Conservation (phyloP, 2,329 filamentous ascomycete genomes). For the Neospermospora avenae region DNA sequence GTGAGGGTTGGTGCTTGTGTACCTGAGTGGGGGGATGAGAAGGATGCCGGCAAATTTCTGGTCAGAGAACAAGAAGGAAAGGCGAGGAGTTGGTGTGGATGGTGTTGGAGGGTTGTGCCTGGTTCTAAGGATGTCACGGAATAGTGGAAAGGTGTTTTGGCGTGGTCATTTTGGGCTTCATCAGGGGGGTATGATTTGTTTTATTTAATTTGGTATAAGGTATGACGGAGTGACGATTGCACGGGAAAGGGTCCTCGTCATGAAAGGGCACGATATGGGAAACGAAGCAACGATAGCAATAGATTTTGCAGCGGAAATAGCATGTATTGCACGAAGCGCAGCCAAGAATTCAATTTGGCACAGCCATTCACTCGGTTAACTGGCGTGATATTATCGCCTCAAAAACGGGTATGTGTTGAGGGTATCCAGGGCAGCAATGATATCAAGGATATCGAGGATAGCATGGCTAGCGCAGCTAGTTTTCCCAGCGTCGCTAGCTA, state of each 20-base stretch:
- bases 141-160: background rate
- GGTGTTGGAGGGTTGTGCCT: conserved; percentile 78
- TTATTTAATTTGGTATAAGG: no score
- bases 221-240: background rate
- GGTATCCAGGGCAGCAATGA: no score
- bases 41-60: conserved; percentile 61
- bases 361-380: background rate
- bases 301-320: no score
- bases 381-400: no score
- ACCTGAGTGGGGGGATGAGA: conserved; percentile 80
- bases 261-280: background rate
- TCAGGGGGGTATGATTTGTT: background rate
- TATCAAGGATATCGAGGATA: no score
- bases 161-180: background rate
- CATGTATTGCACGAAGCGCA: background rate
- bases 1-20: conserved; percentile 80
- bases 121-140: conserved; percentile 44
- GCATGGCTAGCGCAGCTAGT: no score
- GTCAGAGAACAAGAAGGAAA: conserved; percentile 65
- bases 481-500: no score
- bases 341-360: background rate
- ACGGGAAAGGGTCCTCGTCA: background rate
- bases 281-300: background rate
- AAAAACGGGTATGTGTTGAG: no score
- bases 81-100: conserved; percentile 83